A percentile compares a stretch with the other conserved stretches of the same genome.
These are phyloP conservation scores for Laburnicola sp. DNA, from an alignment of 2,329 filamentous ascomycete genomes.

Conservation along the genomic window DNA sequence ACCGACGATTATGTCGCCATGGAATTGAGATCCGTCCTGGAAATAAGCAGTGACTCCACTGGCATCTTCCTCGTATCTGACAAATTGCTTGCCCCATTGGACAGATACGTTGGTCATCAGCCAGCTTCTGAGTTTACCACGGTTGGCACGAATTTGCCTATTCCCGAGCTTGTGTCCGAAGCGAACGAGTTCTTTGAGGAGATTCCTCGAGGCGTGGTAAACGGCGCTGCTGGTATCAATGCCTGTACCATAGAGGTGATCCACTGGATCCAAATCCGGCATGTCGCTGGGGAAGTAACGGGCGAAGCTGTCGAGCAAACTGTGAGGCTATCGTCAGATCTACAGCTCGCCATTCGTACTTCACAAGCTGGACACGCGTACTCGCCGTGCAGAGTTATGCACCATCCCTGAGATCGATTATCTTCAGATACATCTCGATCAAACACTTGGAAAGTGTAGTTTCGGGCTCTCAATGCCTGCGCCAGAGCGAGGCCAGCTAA, in stretches of 20 bases:
- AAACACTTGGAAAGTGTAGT: conserved; percentile 4
- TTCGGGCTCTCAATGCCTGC: conserved; percentile 1
- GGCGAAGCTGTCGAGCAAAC: too few species aligned
- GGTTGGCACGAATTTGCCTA: conserved; percentile 7
- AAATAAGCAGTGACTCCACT: conserved; percentile 6
- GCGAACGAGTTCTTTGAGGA: too few species aligned
- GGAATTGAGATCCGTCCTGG: conserved; percentile 5
- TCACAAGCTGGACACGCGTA: too few species aligned
- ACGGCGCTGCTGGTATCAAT: too few species aligned
- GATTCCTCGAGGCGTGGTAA: too few species aligned
- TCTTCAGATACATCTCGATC: conserved; percentile 3
- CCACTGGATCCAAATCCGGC: conserved; percentile 2
- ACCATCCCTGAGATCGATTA: too few species aligned
- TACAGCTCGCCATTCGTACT: too few species aligned
- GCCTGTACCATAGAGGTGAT: not conserved
- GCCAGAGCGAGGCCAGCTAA: conserved; percentile 5
- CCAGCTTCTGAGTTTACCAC: conserved; percentile 1
- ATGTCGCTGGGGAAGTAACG: too few species aligned
- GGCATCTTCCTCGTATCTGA: not conserved
- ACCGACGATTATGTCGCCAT: conserved; percentile 9
- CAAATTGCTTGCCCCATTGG: conserved; percentile 1
- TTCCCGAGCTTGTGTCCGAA: too few species aligned
- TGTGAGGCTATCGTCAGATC: not conserved
- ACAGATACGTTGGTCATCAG: conserved; percentile 2
- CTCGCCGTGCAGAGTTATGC: not conserved